phyloP scores from a whole-genome alignment of 371 early-diverging fungal genomes.

The Apophysomyces trapeziformis region DNA sequence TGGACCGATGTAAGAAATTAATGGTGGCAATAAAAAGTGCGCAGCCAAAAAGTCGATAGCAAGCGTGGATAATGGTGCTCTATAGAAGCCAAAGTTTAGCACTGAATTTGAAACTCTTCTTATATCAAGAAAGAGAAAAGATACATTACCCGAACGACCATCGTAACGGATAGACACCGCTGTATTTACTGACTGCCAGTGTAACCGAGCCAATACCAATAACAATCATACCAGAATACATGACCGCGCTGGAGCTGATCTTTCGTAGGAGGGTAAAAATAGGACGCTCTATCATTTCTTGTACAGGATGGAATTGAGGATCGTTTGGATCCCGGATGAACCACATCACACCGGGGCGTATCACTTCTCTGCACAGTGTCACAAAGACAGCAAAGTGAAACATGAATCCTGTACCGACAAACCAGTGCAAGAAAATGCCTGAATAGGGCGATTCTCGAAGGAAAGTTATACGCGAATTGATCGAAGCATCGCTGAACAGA shows the following conservation, averaged over 20 bases:
- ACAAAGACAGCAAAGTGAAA: conserved; percentile 90
- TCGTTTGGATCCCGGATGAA: conserved; percentile 96
- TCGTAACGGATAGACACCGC: conserved; percentile 56
- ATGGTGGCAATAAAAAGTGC: conserved; percentile 76
- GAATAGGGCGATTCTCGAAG: conserved; percentile 69
- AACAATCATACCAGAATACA: conserved; percentile 79
- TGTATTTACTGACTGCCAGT: conserved; percentile 37
- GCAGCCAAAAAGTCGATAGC: conserved; percentile 77
- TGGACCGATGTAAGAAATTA: conserved; percentile 61
- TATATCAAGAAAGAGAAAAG: too few relatives aligned
- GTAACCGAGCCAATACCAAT: conserved; percentile 70
- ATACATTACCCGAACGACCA: conserved; percentile 50
- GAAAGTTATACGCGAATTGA: conserved; percentile 63
- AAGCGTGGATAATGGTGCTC: conserved; percentile 34
- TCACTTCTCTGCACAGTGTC: conserved; percentile 74
- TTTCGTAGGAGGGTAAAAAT: conserved; percentile 75
- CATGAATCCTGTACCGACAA: conserved; percentile 91
- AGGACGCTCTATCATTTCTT: conserved; percentile 86
- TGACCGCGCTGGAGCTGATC: conserved; percentile 75
- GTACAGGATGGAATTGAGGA: conserved; percentile 90
- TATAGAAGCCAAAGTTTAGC: background rate
- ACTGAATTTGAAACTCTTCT: too few relatives aligned
- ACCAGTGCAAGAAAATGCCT: conserved; percentile 85
- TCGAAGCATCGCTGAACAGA: conserved; percentile 68
- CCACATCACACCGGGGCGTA: conserved; percentile 95